Evolutionary conservation across 176 grass and related monocot genomes (phyloP), one percentile per base, ranked within the genome.

Genomic region (Carex myosuroides): DNA sequence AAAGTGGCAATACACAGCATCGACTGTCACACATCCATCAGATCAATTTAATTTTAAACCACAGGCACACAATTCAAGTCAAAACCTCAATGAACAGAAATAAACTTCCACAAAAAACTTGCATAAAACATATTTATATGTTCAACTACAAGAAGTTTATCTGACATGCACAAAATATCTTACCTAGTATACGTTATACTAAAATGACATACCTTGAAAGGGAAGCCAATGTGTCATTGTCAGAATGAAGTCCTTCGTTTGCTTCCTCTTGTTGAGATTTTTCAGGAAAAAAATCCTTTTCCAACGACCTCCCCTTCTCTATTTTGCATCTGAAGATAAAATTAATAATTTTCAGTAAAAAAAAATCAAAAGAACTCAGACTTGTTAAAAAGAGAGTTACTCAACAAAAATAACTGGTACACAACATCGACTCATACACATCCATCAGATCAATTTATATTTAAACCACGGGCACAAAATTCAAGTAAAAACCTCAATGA

Each of bases 151-250:
- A 30, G 54, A 24, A 81, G 8, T 17, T 20, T 21, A 39, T 77
- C 78, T 41, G 63, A 79, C 26, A 65, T 65, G 18, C 37, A 76
- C 41, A 88, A 82, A 82, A 79, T 64, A 1, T 79, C 24, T 79
- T 58, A 42, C 39, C 29, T 70, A 62, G 10, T 59, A 62, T 21
- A 68, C 85, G 75, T 65, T 59, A 57, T 67, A 88, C 64, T 73
- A 87, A 74, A 80, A 71, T 30, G 65, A 57, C 70, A 91, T 87
- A 97, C 94, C 92, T 89, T 80, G 89, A 69, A 82, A 97, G 59
- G 79, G 90, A 90, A 56, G 77, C 83, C 76, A 94, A 89, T 22
- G 86, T 85, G 30, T 85, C 86, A 67, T 87, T 64, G 73, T 94
- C 90, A 86, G 90, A 92, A 81, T 88, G 72, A 66, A 46, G 30